Conservation (phyloP, 2,329 filamentous ascomycete genomes). For the Lachnellula willkommii region DNA sequence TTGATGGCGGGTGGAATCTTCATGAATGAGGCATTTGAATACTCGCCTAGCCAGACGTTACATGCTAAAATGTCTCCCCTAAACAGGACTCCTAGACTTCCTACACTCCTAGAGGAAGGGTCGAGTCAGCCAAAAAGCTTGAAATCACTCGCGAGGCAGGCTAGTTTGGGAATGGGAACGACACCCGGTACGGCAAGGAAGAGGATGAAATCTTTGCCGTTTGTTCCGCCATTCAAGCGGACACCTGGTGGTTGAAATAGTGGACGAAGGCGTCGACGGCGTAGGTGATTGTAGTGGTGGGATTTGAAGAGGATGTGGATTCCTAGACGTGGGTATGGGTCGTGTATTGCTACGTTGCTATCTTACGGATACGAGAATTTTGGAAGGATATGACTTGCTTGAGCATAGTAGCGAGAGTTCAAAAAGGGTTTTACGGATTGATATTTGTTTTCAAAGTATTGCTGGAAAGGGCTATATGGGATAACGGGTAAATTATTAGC, state of each 20-base stretch:
- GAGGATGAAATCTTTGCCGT: constrained; percentile 4
- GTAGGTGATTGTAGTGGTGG: neutral
- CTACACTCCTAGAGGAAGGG: neutral
- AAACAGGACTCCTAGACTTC: neutral
- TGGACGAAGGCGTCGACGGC: constrained; percentile 20
- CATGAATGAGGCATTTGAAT: neutral
- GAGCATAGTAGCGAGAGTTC: constrained; percentile 56
- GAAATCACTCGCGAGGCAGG: neutral
- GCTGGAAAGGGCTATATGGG: neutral
- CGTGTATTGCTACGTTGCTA: neutral
- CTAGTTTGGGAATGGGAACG: constrained; percentile 3
- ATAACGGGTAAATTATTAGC: neutral
- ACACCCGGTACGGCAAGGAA: neutral
- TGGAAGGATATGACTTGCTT: constrained; percentile 22
- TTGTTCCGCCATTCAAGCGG: constrained; percentile 5
- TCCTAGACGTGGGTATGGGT: neutral
- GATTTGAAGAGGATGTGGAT: neutral
- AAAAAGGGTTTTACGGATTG: constrained; percentile 53
- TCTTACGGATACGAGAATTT: constrained; percentile 24
- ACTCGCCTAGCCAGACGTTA: neutral
- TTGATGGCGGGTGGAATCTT: neutral
- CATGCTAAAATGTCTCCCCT: neutral
- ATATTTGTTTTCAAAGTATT: constrained; percentile 48
- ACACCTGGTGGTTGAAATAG: neutral
- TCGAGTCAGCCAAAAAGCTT: neutral